A percentile compares a stretch with the other conserved stretches of the same genome.
Conservation (phyloP, 139 green algal genomes). For the Protoeuglena noctilucae region DNA sequence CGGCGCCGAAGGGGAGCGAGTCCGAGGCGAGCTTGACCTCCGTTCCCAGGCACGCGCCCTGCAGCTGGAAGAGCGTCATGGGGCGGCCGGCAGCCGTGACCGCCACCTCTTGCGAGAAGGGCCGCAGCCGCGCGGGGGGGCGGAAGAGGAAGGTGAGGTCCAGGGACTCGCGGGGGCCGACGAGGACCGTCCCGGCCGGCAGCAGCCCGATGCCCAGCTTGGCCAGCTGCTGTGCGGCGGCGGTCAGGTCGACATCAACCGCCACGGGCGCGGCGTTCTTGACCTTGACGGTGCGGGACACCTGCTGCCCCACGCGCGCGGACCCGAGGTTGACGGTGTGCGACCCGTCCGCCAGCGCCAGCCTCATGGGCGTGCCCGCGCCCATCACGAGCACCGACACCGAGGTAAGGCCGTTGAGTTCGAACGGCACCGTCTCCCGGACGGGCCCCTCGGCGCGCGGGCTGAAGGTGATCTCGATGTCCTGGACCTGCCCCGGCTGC, state of each 20-base stretch:
- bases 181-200: constrained; percentile 18
- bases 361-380: constrained; percentile 25
- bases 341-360: constrained; percentile 40
- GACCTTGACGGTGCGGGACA: constrained; percentile 19
- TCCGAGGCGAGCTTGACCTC: constrained; percentile 46
- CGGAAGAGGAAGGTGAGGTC: constrained; percentile 43
- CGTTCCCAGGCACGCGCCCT: constrained; percentile 45
- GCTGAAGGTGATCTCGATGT: constrained; percentile 36
- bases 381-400: constrained; percentile 35
- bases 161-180: constrained; percentile 25
- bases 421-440: constrained; percentile 25
- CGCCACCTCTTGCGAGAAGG: constrained; percentile 39
- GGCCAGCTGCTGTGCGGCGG: constrained; percentile 16
- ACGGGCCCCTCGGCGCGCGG: constrained; percentile 20
- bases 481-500: constrained; percentile 24
- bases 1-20: constrained; percentile 49
- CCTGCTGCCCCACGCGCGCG: not conserved
- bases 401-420: constrained; percentile 59
- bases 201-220: constrained; percentile 25
- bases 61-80: constrained; percentile 30
- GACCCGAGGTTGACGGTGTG: not conserved
- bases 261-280: constrained; percentile 35
- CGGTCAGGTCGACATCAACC: constrained; percentile 19
- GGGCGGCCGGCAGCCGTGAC: constrained; percentile 27
- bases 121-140: constrained; percentile 19